These are phyloP conservation scores for Phytopythium chamaehyphon DNA, from an alignment of 352 stramenopile species.

Conservation along the genomic window DNA sequence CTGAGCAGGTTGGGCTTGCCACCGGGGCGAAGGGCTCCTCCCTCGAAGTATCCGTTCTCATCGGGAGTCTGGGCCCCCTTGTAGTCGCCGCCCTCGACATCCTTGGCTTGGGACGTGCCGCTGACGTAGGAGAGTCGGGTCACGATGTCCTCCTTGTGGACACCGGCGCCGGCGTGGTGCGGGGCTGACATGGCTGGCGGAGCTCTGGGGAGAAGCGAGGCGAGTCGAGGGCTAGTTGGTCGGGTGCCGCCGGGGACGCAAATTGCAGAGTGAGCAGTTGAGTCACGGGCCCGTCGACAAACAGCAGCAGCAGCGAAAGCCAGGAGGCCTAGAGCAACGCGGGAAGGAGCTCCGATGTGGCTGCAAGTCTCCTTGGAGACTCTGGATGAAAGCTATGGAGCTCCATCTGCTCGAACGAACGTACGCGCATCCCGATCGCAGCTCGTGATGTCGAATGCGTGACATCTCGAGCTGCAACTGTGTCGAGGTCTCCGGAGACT, in stretches of 20 bases:
- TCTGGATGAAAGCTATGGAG: too few relatives aligned
- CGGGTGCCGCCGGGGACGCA: too few relatives aligned
- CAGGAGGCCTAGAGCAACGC: too few relatives aligned
- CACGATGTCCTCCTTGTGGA: slow-evolving; percentile 25
- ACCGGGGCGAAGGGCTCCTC: slow-evolving; percentile 30
- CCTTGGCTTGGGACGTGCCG: slow-evolving; percentile 15
- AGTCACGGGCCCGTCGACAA: too few relatives aligned
- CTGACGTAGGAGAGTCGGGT: slow-evolving; percentile 35
- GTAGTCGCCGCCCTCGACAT: slow-evolving; percentile 16
- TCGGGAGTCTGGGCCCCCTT: slow-evolving; percentile 20
- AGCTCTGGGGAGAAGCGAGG: slow-evolving; percentile 11
- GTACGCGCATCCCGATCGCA: too few relatives aligned
- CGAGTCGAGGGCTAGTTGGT: slow-evolving; percentile 8
- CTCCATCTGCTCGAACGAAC: too few relatives aligned
- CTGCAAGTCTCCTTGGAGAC: too few relatives aligned
- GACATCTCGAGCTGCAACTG: too few relatives aligned
- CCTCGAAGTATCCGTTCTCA: slow-evolving; percentile 20
- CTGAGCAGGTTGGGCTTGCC: slow-evolving; percentile 11
- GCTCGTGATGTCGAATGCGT: too few relatives aligned
- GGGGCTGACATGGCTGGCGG: slow-evolving; percentile 14
- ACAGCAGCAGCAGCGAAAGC: too few relatives aligned
- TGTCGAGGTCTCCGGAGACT: too few relatives aligned
- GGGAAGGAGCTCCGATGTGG: slow-evolving; percentile 1
- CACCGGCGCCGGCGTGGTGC: slow-evolving; percentile 12
- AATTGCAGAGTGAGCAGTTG: too few relatives aligned